Base-by-base conservation (phyloP, 139 green algal species). In the Chlorella vulgaris region DNA sequence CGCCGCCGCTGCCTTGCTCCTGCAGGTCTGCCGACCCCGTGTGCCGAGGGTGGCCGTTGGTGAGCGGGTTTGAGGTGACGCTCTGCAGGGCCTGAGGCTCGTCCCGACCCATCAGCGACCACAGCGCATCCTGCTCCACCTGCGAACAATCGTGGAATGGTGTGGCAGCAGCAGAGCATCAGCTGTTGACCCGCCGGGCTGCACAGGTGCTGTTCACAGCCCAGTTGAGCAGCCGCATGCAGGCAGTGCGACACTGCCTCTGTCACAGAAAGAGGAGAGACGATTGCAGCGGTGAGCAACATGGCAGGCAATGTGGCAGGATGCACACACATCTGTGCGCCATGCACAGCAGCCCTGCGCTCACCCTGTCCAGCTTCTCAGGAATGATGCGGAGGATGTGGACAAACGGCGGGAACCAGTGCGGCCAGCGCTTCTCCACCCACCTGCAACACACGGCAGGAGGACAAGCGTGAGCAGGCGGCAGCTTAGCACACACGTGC, bases 361-460 rank as follows among this genome's bases (percentile, higher is more conserved):
- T 4, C 68, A 86, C 76, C 40, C 7, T 26, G 40, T 86, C 81
- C 40, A 86, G 81, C 33, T 69, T 77, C 39, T 78, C 67, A 13
- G 81, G 81, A 53, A 82, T 69, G 53, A 86, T 75, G 24, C 81
- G 47, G 29, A 86, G 81, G 19, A 82, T 68, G 73, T 86, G 81
- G 2, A 86, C 35, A 47, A 70, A 86, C n/a, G 29, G 33, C 0
- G 81, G 81, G 76, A 69, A 80, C 74, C 74, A 80, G 58, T 80
- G 28, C 18, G 74, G 74, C 38, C 39, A 39, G 15, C 74, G 74
- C 7, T 58, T 55, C 74, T 80, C 55, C 55, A 80, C 22, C 74
- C 74, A 80, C 3, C 73, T 78, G 71, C 47, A 24, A 7, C 5
- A 28, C 36, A 53, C 13, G 36, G 31, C 28, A 21, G 18, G 3